Conservation (phyloP, 2,329 filamentous ascomycete genomes). For the Aspergillus hiratsukae region DNA sequence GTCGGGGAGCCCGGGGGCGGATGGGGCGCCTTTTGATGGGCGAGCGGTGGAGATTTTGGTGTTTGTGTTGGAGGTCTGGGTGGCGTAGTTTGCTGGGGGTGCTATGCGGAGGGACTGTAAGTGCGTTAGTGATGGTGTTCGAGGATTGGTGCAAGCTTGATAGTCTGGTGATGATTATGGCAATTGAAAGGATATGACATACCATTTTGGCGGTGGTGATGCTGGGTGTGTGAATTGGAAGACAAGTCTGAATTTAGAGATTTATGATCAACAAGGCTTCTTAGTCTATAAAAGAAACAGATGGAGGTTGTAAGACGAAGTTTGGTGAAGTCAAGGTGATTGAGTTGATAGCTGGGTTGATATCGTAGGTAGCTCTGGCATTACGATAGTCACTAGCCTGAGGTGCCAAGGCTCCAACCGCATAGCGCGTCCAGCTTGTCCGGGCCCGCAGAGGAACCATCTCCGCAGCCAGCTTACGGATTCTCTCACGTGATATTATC, state of each 20-base stretch:
- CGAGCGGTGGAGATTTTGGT: conserved; percentile 53
- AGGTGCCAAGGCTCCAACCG: conserved; percentile 14
- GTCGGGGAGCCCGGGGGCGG: conserved; percentile 89
- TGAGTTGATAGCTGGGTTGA: not conserved
- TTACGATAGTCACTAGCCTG: conserved; percentile 6
- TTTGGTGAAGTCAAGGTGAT: not conserved
- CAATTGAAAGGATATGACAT: conserved; percentile 13
- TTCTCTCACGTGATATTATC: conserved; percentile 20
- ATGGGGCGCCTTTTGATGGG: conserved; percentile 69
- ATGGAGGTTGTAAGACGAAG: not conserved
- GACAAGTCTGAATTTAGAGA: conserved; percentile 19
- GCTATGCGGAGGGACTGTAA: conserved; percentile 81
- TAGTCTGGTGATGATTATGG: not conserved
- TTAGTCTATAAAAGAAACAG: not conserved
- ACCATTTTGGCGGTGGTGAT: conserved; percentile 25
- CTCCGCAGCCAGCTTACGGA: conserved; percentile 13
- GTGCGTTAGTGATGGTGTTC: conserved; percentile 1
- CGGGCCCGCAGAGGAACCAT: conserved; percentile 22
- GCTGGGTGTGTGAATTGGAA: not conserved
- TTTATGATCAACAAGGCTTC: not conserved
- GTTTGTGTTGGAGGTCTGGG: conserved; percentile 60
- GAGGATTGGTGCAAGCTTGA: conserved; percentile 5
- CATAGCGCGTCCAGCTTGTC: conserved; percentile 36
- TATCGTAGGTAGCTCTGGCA: conserved; percentile 9
- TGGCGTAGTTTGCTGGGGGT: conserved; percentile 64